A percentile compares a stretch with the other conserved stretches of the same genome.
Conservation (phyloP, 192 early-diverging fungal genomes). For the Umbelopsis vinacea region DNA sequence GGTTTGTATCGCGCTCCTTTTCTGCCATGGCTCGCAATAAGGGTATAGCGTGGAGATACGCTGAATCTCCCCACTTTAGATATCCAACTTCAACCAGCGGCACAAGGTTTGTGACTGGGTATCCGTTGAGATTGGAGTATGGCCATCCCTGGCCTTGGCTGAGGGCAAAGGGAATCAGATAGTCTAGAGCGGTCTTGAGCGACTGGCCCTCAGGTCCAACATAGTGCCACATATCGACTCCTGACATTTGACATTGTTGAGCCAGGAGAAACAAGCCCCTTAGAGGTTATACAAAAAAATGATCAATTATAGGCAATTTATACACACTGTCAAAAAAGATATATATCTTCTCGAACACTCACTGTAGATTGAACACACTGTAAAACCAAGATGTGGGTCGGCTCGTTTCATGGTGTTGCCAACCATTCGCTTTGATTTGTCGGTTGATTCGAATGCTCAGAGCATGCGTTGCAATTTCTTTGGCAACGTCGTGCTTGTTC, state of each 20-base stretch:
- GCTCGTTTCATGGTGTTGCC: slow-evolving; percentile 45
- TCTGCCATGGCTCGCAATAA: background rate
- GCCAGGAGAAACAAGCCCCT: slow-evolving; percentile 4
- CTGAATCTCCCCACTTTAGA: slow-evolving; percentile 52
- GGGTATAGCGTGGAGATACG: slow-evolving; percentile 40
- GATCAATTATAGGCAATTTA: too few species aligned
- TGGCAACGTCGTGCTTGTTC: slow-evolving; percentile 40
- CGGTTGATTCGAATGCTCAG: slow-evolving; percentile 46
- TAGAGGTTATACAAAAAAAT: background rate
- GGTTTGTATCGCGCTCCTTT: background rate
- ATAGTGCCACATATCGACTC: slow-evolving; percentile 48
- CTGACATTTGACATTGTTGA: slow-evolving; percentile 15
- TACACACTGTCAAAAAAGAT: too few species aligned
- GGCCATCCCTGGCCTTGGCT: slow-evolving; percentile 54
- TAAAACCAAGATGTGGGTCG: slow-evolving; percentile 55
- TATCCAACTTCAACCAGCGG: slow-evolving; percentile 53
- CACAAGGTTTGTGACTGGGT: slow-evolving; percentile 43
- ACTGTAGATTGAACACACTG: slow-evolving; percentile 55
- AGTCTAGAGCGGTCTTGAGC: slow-evolving; percentile 55
- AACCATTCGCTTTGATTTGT: slow-evolving; percentile 45
- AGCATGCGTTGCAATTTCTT: slow-evolving; percentile 14
- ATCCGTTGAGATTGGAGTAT: slow-evolving; percentile 48
- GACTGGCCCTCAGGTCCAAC: slow-evolving; percentile 42
- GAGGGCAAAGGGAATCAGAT: slow-evolving; percentile 52
- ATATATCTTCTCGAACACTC: background rate